Percentiles rank a stretch among this genome's conserved stretches.
Conservation (phyloP, 2,329 filamentous ascomycete species). For the Pyrenophora seminiperda region DNA sequence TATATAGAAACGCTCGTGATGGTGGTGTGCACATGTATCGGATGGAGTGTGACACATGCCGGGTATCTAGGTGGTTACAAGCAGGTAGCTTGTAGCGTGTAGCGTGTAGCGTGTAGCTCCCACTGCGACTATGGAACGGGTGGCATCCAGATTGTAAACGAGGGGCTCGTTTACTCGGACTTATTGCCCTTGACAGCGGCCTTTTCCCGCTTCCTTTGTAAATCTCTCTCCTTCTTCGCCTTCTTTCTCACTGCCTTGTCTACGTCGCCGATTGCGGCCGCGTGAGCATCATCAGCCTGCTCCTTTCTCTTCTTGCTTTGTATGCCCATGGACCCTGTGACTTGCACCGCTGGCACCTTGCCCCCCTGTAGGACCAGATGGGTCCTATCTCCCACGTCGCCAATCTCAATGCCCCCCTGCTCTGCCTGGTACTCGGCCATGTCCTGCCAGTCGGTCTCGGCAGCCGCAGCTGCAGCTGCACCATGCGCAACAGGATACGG, state of each 20-base stretch:
- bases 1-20: conserved; percentile 57
- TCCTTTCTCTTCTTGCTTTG: conserved; percentile 42
- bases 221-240: conserved; percentile 60
- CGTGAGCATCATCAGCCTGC: conserved; percentile 15
- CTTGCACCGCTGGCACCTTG: conserved; percentile 36
- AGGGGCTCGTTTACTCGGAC: conserved; percentile 13
- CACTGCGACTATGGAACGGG: conserved; percentile 1
- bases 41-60: neutral
- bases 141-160: neutral
- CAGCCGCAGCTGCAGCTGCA: conserved; percentile 4
- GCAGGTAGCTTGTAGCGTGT: neutral
- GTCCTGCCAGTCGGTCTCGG: conserved; percentile 47
- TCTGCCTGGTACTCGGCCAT: conserved; percentile 52
- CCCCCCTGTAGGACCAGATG: conserved; percentile 39
- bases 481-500: neutral
- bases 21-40: neutral
- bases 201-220: conserved; percentile 50
- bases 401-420: conserved; percentile 49
- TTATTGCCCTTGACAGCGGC: conserved; percentile 39
- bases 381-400: conserved; percentile 47
- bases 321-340: conserved; percentile 18
- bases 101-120: conserved; percentile 9
- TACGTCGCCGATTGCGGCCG: conserved; percentile 24
- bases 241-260: conserved; percentile 61
- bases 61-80: conserved; percentile 4